A percentile compares a stretch with the other conserved stretches of the same genome.
Evolutionary conservation across 441 rosid species (phyloP).

Genomic region (Omphalea diandra): DNA sequence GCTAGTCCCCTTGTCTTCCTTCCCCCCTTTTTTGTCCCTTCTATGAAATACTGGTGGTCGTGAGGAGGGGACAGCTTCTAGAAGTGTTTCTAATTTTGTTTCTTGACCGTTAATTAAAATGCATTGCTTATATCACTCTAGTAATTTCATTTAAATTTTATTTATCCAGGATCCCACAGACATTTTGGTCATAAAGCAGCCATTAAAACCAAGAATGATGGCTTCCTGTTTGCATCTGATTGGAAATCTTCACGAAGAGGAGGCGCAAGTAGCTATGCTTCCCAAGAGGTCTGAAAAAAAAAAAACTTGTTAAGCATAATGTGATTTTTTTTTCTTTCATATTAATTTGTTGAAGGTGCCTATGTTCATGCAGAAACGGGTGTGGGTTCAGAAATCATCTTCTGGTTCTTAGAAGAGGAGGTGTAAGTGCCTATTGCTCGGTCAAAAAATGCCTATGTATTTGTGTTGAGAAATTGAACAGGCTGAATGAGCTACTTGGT

Average conservation of each 20-base stretch:
- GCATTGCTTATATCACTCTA: background rate
- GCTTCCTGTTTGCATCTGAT: constrained; percentile 35
- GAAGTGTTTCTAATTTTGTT: background rate
- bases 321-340: background rate
- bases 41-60: no score
- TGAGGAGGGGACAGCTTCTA: background rate
- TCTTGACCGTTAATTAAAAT: background rate
- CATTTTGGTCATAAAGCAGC: constrained; percentile 46
- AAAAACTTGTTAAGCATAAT: constrained; percentile 12
- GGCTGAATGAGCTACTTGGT: background rate
- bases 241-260: constrained; percentile 62
- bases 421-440: background rate
- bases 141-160: background rate
- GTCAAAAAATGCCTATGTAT: background rate
- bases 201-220: constrained; percentile 47
- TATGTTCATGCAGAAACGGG: constrained; percentile 61
- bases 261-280: constrained; percentile 48
- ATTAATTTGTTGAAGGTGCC: constrained; percentile 5
- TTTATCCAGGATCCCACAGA: constrained; percentile 47
- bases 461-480: background rate
- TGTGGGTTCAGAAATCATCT: constrained; percentile 75
- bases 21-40: background rate
- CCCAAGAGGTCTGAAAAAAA: constrained; percentile 62
- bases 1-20: background rate
- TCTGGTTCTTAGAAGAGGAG: constrained; percentile 42